Evolutionary conservation across 208 protist genomes (phyloP), one percentile per base, ranked within the genome.

Genomic region (Wallacemonas collosoma): DNA sequence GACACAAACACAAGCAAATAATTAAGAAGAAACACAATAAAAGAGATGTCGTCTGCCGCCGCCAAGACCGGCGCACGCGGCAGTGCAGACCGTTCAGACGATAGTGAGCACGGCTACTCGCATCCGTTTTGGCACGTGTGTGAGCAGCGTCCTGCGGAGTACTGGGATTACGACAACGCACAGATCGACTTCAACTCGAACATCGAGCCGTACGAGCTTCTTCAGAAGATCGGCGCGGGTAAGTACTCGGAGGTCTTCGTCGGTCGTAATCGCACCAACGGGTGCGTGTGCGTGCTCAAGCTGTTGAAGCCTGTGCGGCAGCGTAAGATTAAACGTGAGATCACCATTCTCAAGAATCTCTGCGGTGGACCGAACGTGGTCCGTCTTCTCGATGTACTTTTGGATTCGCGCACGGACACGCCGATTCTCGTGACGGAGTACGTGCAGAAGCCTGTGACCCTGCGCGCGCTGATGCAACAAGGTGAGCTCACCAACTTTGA

Each of bases 191-290:
- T 87, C 68, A 93, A 87, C 74, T 82, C 80, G 72, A 91, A 87
- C 62, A 73, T 88, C 63, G 97, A 98, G 26, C 89, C 98, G 39
- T 99, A 99, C 84, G 96, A 99, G 76, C 87, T 99, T 9, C 71
- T 96, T 12, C 85, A 94, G 57, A 99, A 99, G 77, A 91, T 99
- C 43, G 98, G 98, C 5, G 87, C 91, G 11, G 97, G 97, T 43
- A 99, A 99, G 91, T 99, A 99, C 89, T 98, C 93, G 53, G 99
- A 99, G 83, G 99, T 99, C 2, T 99, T 99, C 84, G 88, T 98
- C 54, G 97, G 96, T 1, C 84, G 95, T 3, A 97, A 99, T 73
- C 80, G 81, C 41, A 77, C 81, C 53, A 98, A 95, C 44, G 91
- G 93, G 44, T 85, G 90, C 38, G 72, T 93, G 7, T 98, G 98